These are phyloP conservation scores for Neocucurbitaria cava DNA, from an alignment of 2,329 filamentous ascomycete genomes.

Conservation along the genomic window DNA sequence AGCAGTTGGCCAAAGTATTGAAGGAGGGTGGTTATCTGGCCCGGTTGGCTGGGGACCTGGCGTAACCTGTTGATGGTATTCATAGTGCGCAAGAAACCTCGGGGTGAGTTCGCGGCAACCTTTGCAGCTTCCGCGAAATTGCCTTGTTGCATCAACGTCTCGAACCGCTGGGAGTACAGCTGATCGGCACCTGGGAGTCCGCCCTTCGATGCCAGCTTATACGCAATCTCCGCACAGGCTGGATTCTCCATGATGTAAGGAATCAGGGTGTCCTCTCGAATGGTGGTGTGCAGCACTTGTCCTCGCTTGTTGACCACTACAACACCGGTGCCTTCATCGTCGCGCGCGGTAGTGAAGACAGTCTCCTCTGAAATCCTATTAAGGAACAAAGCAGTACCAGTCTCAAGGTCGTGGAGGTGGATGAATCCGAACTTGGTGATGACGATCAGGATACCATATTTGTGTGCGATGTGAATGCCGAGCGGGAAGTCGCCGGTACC, in stretches of 20 bases:
- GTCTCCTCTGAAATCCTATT: constrained; percentile 99
- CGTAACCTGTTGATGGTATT: constrained; percentile 98
- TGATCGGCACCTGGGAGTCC: constrained; percentile 93
- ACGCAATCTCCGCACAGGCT: constrained; percentile 88
- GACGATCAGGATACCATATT: constrained; percentile 96
- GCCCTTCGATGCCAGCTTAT: constrained; percentile 94
- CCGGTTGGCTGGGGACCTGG: constrained; percentile 77
- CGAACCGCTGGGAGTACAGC: constrained; percentile 91
- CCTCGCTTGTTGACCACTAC: constrained; percentile 97
- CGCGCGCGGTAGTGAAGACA: constrained; percentile 91
- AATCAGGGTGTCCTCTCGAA: constrained; percentile 90
- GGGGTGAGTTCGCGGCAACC: constrained; percentile 93
- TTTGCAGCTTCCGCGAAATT: constrained; percentile 91
- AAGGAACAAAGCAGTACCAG: constrained; percentile 96
- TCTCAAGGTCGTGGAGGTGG: constrained; percentile 97
- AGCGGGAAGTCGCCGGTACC: constrained; percentile 97
- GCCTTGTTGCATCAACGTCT: constrained; percentile 79
- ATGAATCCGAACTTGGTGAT: constrained; percentile 99
- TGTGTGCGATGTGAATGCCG: constrained; percentile 94
- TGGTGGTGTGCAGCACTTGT: constrained; percentile 90
- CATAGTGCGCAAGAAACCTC: constrained; percentile 90
- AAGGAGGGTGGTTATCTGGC: constrained; percentile 90
- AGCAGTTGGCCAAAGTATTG: constrained; percentile 98
- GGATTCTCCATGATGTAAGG: constrained; percentile 96
- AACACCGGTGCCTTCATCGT: constrained; percentile 84